Evolutionary conservation across 2,329 filamentous ascomycete genomes (phyloP).

Genomic region (Scedosporium aurantiacum): DNA sequence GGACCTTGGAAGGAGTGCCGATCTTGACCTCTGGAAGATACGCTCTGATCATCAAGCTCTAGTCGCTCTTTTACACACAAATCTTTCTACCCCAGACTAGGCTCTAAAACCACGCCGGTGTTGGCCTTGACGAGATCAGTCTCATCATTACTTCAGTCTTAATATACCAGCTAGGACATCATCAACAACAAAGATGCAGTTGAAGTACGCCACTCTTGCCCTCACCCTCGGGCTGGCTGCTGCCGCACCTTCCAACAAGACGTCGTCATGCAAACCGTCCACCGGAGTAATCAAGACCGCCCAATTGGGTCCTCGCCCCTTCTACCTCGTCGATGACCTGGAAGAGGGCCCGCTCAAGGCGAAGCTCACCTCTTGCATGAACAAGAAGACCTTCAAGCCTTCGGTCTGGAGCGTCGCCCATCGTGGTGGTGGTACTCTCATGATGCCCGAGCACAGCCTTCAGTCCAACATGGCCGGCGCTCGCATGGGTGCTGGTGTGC

Average conservation of each 20-base stretch:
- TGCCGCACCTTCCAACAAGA: neutral
- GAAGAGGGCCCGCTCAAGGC: slow-evolving; percentile 47
- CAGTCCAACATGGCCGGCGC: slow-evolving; percentile 50
- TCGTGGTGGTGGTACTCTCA: slow-evolving; percentile 49
- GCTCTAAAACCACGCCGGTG: no score
- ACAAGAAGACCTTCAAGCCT: slow-evolving; percentile 36
- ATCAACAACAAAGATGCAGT: neutral
- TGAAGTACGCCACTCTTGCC: neutral
- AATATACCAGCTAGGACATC: neutral
- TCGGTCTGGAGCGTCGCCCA: slow-evolving; percentile 50
- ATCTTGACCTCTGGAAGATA: neutral
- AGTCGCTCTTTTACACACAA: neutral
- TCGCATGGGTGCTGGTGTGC: slow-evolving; percentile 56
- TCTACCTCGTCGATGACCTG: slow-evolving; percentile 54
- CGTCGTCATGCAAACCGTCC: neutral
- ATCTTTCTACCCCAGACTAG: neutral
- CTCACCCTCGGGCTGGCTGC: neutral
- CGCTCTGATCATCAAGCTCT: neutral
- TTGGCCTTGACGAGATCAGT: no score
- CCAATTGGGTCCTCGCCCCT: slow-evolving; percentile 52
- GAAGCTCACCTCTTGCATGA: slow-evolving; percentile 46
- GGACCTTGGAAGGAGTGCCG: neutral
- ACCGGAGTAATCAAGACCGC: slow-evolving; percentile 30
- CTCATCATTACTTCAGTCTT: no score
- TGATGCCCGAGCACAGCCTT: slow-evolving; percentile 53